phyloP scores from a whole-genome alignment of 768 basidiomycete species.

The Calocybe cyanea region DNA sequence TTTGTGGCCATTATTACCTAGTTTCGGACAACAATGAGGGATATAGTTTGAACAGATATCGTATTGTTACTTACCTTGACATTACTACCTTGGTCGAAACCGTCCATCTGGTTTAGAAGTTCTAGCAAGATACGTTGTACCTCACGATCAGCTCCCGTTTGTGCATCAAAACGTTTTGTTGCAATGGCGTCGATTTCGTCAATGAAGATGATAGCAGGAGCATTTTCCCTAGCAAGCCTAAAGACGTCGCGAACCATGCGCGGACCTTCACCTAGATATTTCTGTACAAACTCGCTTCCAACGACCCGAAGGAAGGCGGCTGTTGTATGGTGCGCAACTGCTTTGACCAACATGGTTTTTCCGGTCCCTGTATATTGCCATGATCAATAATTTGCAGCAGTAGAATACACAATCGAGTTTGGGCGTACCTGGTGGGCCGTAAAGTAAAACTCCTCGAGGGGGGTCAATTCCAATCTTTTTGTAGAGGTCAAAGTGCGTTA shows the following conservation, averaged over 20 bases:
- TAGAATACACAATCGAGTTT: too few relatives aligned
- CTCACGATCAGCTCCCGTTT: conserved; percentile 98
- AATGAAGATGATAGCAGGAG: conserved; percentile 98
- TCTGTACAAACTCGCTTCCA: conserved; percentile 98
- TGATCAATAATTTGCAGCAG: neutral
- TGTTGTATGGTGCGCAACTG: conserved; percentile 97
- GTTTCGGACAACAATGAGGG: neutral
- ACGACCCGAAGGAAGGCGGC: conserved; percentile 98
- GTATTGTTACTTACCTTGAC: conserved; percentile 73
- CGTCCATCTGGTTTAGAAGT: conserved; percentile 98
- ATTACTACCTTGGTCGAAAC: conserved; percentile 97
- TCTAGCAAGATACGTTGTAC: conserved; percentile 98
- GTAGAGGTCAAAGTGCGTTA: conserved; percentile 97
- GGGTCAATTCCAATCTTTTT: conserved; percentile 99
- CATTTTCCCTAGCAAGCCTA: conserved; percentile 93
- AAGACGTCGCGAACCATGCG: conserved; percentile 99
- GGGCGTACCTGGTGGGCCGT: conserved; percentile 87
- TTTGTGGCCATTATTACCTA: conserved; percentile 99
- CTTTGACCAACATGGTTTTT: conserved; percentile 98
- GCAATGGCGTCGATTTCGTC: conserved; percentile 99
- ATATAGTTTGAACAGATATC: neutral
- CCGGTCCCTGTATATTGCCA: conserved; percentile 69
- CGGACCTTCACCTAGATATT: conserved; percentile 98
- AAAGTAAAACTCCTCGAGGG: conserved; percentile 92
- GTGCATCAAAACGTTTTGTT: conserved; percentile 98